Evolutionary conservation across 2,329 filamentous ascomycete genomes (phyloP).

Genomic region (Venturiaceae sp.): DNA sequence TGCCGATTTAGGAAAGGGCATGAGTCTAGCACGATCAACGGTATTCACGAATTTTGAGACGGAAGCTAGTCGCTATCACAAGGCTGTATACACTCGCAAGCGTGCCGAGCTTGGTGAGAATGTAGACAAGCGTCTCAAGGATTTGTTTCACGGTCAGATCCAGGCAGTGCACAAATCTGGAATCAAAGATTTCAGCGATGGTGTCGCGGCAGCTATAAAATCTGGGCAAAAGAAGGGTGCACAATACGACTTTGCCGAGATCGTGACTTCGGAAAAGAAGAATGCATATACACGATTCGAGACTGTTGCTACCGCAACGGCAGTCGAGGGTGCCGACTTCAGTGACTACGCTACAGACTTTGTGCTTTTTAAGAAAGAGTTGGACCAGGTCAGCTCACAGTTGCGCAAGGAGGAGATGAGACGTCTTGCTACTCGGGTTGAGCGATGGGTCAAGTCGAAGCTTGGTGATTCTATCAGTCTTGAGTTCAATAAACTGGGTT

Average conservation of each 20-base stretch:
- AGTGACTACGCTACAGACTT: conserved; percentile 77
- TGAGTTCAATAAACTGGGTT: conserved; percentile 93
- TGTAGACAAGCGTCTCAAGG: conserved; percentile 79
- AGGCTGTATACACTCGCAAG: conserved; percentile 85
- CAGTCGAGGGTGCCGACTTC: conserved; percentile 76
- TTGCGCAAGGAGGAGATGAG: conserved; percentile 95
- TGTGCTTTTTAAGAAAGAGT: conserved; percentile 74
- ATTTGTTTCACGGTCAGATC: conserved; percentile 81
- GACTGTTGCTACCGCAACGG: conserved; percentile 60
- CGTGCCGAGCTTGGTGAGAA: conserved; percentile 75
- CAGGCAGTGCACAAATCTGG: conserved; percentile 82
- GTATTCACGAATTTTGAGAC: conserved; percentile 78
- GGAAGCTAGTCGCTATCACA: conserved; percentile 91
- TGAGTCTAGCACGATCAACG: conserved; percentile 61
- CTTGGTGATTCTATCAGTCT: conserved; percentile 80
- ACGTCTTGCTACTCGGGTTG: conserved; percentile 77
- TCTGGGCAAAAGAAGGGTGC: conserved; percentile 78
- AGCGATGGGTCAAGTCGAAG: conserved; percentile 86
- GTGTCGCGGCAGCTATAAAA: conserved; percentile 81
- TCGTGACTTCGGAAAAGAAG: conserved; percentile 75
- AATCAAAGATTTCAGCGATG: conserved; percentile 73
- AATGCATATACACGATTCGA: conserved; percentile 67
- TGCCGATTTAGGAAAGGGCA: conserved; percentile 61
- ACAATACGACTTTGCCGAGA: conserved; percentile 89
- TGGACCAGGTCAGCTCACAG: conserved; percentile 77